Evolutionary conservation across 495 filamentous ascomycete genomes (phyloP).

Genomic region (Podospora australis): DNA sequence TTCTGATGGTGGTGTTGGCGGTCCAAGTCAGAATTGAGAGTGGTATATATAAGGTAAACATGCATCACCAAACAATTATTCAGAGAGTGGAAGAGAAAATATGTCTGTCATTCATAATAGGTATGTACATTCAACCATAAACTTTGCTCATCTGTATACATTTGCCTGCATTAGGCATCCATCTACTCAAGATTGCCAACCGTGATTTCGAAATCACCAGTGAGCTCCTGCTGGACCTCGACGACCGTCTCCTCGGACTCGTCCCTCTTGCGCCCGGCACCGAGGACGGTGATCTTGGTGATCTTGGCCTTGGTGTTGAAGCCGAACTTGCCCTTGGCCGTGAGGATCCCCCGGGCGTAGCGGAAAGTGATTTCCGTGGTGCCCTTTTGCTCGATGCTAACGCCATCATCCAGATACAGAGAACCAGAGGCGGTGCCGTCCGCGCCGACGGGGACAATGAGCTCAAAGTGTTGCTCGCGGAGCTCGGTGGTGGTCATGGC

Average conservation of each 20-base stretch:
- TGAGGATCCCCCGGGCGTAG: conserved; percentile 45
- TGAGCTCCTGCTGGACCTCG: conserved; percentile 10
- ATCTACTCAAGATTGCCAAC: background rate
- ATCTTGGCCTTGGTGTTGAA: conserved; percentile 45
- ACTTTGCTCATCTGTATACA: too few species aligned
- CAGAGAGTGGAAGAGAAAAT: too few species aligned
- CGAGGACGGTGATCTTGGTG: conserved; percentile 51
- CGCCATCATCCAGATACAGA: conserved; percentile 59
- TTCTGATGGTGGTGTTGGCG: too few species aligned
- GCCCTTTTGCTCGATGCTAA: conserved; percentile 44
- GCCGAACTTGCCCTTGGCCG: conserved; percentile 48
- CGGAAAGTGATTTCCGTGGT: conserved; percentile 48
- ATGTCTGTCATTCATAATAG: too few species aligned
- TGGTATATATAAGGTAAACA: too few species aligned
- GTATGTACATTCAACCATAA: too few species aligned
- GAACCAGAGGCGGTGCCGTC: conserved; percentile 34
- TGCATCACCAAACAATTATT: too few species aligned
- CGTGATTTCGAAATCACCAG: conserved; percentile 8
- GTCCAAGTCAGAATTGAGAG: too few species aligned
- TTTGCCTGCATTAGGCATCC: too few species aligned
- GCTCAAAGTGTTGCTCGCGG: conserved; percentile 59
- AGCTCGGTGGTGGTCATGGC: conserved; percentile 67
- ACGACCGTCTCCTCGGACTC: conserved; percentile 3
- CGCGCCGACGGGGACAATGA: conserved; percentile 58
- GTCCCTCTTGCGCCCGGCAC: conserved; percentile 24